Percentiles rank a stretch among this genome's conserved stretches.
Conservation (phyloP, 1,284 basidiomycete species). For the Lentinula novae-zelandiae region DNA sequence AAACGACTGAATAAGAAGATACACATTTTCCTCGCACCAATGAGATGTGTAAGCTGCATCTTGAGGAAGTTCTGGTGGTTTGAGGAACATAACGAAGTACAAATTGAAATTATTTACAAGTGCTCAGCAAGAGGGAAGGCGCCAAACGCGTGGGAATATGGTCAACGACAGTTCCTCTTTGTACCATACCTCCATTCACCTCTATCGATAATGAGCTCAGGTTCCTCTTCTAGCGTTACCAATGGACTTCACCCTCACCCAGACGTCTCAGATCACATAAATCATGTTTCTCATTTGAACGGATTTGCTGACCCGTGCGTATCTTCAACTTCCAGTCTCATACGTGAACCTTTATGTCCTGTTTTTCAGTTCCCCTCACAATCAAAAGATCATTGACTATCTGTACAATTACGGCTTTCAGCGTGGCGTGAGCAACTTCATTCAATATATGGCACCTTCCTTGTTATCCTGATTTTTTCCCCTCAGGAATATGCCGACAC, state of each 20-base stretch:
- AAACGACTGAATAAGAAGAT: conserved; percentile 50
- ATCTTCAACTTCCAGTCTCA: conserved; percentile 9
- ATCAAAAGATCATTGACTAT: conserved; percentile 71
- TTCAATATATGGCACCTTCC: conserved; percentile 6
- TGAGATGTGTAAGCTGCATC: conserved; percentile 22
- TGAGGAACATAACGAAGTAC: neutral
- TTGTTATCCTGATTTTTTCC: conserved; percentile 9
- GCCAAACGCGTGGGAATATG: neutral
- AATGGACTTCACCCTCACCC: conserved; percentile 7
- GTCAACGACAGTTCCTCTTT: neutral
- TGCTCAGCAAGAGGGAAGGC: neutral
- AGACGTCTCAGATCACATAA: conserved; percentile 5
- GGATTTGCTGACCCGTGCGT: conserved; percentile 43
- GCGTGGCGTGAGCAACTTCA: conserved; percentile 56
- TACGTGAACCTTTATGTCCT: neutral
- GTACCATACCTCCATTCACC: neutral
- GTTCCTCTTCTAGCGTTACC: conserved; percentile 4
- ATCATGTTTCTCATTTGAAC: conserved; percentile 28
- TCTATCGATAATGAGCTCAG: conserved; percentile 11
- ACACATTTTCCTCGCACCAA: conserved; percentile 73
- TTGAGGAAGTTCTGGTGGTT: conserved; percentile 9
- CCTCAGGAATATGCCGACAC: conserved; percentile 77
- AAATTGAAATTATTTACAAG: neutral
- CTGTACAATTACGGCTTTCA: conserved; percentile 76
- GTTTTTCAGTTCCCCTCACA: conserved; percentile 36